Evolutionary conservation across 164 flowering plant species (phyloP).

Genomic region (Stephania japonica): DNA sequence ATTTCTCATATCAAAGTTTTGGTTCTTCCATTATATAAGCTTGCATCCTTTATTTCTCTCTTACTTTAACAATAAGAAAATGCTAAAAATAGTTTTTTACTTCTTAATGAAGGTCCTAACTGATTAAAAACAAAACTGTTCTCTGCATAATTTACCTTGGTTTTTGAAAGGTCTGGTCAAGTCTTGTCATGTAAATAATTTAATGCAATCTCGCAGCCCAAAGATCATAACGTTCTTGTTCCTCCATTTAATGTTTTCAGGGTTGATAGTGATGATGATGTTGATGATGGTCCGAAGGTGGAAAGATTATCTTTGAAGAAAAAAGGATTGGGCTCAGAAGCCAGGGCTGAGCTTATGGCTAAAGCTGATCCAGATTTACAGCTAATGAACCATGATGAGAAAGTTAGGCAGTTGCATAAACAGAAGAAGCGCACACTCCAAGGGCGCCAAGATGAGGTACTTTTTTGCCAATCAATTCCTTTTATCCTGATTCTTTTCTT

Average conservation of each 20-base stretch:
- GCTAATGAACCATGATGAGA: conserved; percentile 57
- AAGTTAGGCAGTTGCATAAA: conserved; percentile 63
- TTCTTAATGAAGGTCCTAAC: background rate
- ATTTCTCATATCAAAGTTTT: background rate
- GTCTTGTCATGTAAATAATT: background rate
- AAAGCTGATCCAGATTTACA: conserved; percentile 77
- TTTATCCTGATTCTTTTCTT: background rate
- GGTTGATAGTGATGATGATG: conserved; percentile 29
- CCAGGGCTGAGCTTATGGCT: conserved; percentile 70
- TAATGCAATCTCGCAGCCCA: background rate
- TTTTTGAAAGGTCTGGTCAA: background rate
- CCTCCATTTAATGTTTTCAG: conserved; percentile 26
- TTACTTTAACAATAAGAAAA: background rate
- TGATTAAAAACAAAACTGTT: background rate
- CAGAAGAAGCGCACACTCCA: conserved; percentile 78
- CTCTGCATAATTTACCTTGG: background rate
- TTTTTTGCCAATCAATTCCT: conserved; percentile 9
- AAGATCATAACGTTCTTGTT: background rate
- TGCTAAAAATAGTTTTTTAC: background rate
- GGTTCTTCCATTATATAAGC: background rate
- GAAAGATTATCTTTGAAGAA: conserved; percentile 71
- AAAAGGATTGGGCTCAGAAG: conserved; percentile 92
- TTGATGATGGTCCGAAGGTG: conserved; percentile 45
- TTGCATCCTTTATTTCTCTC: background rate
- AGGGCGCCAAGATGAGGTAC: conserved; percentile 92